Conservation (phyloP, 2,329 filamentous ascomycete genomes). For the Colletotrichum musicola region DNA sequence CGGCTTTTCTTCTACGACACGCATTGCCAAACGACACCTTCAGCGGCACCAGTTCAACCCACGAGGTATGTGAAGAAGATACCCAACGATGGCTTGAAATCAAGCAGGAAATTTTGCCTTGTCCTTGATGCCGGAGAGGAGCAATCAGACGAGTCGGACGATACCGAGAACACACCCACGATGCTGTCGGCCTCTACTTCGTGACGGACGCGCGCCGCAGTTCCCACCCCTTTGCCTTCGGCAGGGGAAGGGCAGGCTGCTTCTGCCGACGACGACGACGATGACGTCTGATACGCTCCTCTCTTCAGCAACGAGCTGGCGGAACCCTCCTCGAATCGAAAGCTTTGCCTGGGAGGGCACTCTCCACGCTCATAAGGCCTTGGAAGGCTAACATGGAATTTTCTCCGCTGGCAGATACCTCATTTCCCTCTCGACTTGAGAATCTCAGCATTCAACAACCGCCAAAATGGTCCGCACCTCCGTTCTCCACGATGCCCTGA, state of each 20-base stretch:
- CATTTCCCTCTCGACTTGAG: slow-evolving; percentile 78
- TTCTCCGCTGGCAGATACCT: slow-evolving; percentile 69
- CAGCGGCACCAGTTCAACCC: slow-evolving; percentile 41
- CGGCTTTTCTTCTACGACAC: slow-evolving; percentile 41
- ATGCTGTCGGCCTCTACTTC: slow-evolving; percentile 20
- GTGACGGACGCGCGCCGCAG: slow-evolving; percentile 17
- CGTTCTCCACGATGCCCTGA: slow-evolving; percentile 99
- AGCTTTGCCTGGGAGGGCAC: slow-evolving; percentile 68
- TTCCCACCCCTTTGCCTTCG: slow-evolving; percentile 15
- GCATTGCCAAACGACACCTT: slow-evolving; percentile 45
- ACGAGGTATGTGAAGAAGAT: slow-evolving; percentile 59
- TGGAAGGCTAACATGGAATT: slow-evolving; percentile 70
- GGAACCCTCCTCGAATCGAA: slow-evolving; percentile 70
- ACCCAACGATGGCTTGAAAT: slow-evolving; percentile 44
- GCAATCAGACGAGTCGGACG: slow-evolving; percentile 65
- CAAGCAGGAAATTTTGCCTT: slow-evolving; percentile 55
- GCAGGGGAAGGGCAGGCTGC: slow-evolving; percentile 33
- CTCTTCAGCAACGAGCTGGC: slow-evolving; percentile 74
- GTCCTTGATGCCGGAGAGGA: slow-evolving; percentile 69
- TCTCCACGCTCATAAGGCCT: slow-evolving; percentile 74
- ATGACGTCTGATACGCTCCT: slow-evolving; percentile 67
- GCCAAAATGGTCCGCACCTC: slow-evolving; percentile 99
- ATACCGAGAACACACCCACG: slow-evolving; percentile 14
- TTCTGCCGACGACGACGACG: slow-evolving; percentile 44
- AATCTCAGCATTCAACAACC: slow-evolving; percentile 75